These are phyloP conservation scores for Coelastrella sp. DNA, from an alignment of 139 green algal species.

Conservation along the genomic window DNA sequence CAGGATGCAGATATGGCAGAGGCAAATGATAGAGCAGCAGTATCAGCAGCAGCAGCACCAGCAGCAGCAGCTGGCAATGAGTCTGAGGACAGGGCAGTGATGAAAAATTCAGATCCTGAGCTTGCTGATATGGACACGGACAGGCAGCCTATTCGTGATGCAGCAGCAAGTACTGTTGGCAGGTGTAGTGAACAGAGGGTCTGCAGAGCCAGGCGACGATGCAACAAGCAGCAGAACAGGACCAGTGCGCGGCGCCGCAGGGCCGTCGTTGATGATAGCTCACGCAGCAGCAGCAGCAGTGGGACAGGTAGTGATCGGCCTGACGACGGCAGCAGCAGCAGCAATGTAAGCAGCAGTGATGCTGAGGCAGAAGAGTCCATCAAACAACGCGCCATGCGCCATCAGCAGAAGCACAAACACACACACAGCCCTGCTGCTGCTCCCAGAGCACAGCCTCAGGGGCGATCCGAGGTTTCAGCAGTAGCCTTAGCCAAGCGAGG, in stretches of 20 bases:
- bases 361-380: not conserved
- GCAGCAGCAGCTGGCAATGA: not conserved
- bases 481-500: conserved; percentile 3
- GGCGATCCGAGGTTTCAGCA: not conserved
- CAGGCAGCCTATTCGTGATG: not conserved
- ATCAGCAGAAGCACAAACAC: not conserved
- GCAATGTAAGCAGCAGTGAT: conserved; percentile 8
- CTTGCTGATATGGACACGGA: too few relatives aligned
- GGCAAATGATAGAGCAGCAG: not conserved
- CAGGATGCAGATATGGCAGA: not conserved
- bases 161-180: not conserved
- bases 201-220: not conserved
- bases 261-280: not conserved
- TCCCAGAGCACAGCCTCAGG: not conserved
- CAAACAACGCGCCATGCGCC: not conserved
- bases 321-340: not conserved
- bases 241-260: not conserved
- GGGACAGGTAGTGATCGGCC: not conserved
- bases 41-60: not conserved
- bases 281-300: not conserved
- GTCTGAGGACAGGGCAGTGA: too few relatives aligned
- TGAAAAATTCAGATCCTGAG: too few relatives aligned
- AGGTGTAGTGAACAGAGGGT: not conserved
- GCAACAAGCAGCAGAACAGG: conserved; percentile 5
- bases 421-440: not conserved